These are phyloP conservation scores for Atkinsonella hypoxylon DNA, from an alignment of 2,329 filamentous ascomycete genomes.

Conservation along the genomic window DNA sequence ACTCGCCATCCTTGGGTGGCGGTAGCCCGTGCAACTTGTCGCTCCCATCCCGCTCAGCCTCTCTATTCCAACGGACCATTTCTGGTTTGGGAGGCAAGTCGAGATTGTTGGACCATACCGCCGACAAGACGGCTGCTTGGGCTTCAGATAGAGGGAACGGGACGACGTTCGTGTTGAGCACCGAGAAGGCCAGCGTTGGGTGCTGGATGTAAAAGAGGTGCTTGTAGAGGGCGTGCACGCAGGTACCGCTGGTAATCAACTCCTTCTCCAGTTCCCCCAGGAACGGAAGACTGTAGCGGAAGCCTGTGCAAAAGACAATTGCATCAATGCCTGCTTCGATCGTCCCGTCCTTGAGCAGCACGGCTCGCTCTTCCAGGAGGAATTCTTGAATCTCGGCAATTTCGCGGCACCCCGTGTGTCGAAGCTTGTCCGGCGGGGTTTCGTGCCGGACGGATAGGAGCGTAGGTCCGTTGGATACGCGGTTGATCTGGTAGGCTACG, in stretches of 20 bases:
- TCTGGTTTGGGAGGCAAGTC: constrained; percentile 46
- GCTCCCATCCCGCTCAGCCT: constrained; percentile 38
- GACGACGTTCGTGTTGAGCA: constrained; percentile 71
- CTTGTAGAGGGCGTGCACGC: constrained; percentile 62
- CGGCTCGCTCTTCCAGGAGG: constrained; percentile 38
- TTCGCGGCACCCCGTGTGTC: constrained; percentile 35
- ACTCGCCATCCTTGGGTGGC: constrained; percentile 43
- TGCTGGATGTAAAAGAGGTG: constrained; percentile 67
- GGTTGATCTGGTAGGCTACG: constrained; percentile 64
- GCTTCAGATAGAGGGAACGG: constrained; percentile 73
- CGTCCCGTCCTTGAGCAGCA: constrained; percentile 55
- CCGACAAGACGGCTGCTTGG: constrained; percentile 65
- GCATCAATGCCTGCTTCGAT: constrained; percentile 59
- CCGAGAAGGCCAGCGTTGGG: constrained; percentile 68
- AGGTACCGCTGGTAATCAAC: constrained; percentile 54
- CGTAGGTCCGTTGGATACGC: constrained; percentile 45
- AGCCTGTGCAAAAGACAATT: constrained; percentile 81
- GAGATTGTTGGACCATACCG: constrained; percentile 64
- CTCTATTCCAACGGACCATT: constrained; percentile 60
- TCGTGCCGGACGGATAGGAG: constrained; percentile 50
- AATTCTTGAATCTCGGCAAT: constrained; percentile 48
- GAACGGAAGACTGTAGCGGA: constrained; percentile 77
- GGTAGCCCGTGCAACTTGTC: constrained; percentile 20
- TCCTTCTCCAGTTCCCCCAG: constrained; percentile 32
- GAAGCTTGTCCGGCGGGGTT: constrained; percentile 32